A percentile compares a stretch with the other conserved stretches of the same genome.
These are phyloP conservation scores for Thraustochytrium sp. DNA, from an alignment of 352 stramenopile species.

Conservation along the genomic window DNA sequence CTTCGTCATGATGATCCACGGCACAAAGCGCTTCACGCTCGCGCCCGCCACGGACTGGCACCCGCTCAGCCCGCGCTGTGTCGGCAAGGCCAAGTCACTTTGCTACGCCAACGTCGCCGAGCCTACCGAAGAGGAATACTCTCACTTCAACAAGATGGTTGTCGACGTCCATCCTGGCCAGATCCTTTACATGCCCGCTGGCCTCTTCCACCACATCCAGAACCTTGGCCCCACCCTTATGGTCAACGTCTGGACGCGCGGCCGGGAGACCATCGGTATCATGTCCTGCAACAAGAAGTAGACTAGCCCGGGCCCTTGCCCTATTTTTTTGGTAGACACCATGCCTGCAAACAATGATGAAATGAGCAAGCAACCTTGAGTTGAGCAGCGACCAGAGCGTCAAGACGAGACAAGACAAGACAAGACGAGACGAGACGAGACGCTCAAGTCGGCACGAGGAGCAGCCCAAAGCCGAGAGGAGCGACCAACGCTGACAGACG, in stretches of 20 bases:
- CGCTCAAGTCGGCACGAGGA: no score
- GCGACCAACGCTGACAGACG: no score
- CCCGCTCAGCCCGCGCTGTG: slow-evolving; percentile 34
- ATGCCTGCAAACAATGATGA: no score
- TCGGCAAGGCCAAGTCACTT: slow-evolving; percentile 42
- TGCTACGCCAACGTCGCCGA: slow-evolving; percentile 45
- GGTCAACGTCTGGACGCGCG: slow-evolving; percentile 40
- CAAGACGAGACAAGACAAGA: no score
- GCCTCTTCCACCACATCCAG: slow-evolving; percentile 39
- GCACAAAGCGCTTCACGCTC: slow-evolving; percentile 44
- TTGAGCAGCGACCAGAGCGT: no score
- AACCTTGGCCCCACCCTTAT: slow-evolving; percentile 42
- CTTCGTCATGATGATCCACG: slow-evolving; percentile 45
- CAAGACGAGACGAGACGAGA: no score
- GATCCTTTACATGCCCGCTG: slow-evolving; percentile 46
- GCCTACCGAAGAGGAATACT: slow-evolving; percentile 2
- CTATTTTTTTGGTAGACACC: no score
- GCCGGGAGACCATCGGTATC: slow-evolving; percentile 14
- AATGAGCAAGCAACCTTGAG: no score
- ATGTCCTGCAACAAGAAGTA: slow-evolving; percentile 46
- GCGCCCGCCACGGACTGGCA: slow-evolving; percentile 42
- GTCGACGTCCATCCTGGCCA: slow-evolving; percentile 43
- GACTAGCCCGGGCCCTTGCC: no score
- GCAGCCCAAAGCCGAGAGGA: no score
- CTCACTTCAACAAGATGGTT: slow-evolving; percentile 46